A percentile compares a stretch with the other conserved stretches of the same genome.
These are phyloP conservation scores for Clavispora fructus DNA, from an alignment of 805 yeast genomes.

Conservation along the genomic window DNA sequence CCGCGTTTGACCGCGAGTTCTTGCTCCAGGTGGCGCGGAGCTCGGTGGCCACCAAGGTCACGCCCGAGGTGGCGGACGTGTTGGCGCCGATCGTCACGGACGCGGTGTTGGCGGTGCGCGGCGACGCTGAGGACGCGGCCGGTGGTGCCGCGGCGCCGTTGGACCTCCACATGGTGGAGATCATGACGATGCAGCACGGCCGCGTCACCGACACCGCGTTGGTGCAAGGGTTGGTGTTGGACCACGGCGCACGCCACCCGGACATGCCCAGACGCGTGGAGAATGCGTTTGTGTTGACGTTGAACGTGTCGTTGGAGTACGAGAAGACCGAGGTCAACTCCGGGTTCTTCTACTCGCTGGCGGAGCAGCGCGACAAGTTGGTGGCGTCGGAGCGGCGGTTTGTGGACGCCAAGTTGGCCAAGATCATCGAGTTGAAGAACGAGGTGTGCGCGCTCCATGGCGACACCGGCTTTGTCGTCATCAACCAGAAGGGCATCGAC, in stretches of 20 bases:
- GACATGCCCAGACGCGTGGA: slow-evolving; percentile 91
- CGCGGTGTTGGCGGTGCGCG: slow-evolving; percentile 78
- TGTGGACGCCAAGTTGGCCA: slow-evolving; percentile 87
- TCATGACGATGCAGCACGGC: slow-evolving; percentile 96
- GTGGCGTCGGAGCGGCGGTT: slow-evolving; percentile 91
- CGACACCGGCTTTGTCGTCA: slow-evolving; percentile 79
- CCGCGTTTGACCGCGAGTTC: slow-evolving; percentile 74
- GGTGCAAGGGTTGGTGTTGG: slow-evolving; percentile 85
- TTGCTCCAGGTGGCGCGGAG: slow-evolving; percentile 88
- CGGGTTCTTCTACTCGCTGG: slow-evolving; percentile 88
- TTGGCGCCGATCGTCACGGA: slow-evolving; percentile 94
- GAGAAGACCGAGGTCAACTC: slow-evolving; percentile 98
- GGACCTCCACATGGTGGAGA: slow-evolving; percentile 95
- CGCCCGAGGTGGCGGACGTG: slow-evolving; percentile 67
- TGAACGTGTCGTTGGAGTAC: slow-evolving; percentile 92
- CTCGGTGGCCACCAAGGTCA: slow-evolving; percentile 82
- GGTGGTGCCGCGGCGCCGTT: slow-evolving; percentile 46
- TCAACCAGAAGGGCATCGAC: slow-evolving; percentile 97
- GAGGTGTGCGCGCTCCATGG: slow-evolving; percentile 78
- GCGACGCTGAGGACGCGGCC: too few species aligned
- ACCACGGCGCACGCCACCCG: slow-evolving; percentile 98
- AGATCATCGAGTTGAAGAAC: slow-evolving; percentile 89
- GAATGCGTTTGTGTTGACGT: slow-evolving; percentile 79
- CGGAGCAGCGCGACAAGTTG: slow-evolving; percentile 93
- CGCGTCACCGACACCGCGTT: slow-evolving; percentile 78